These are phyloP conservation scores for Macrophomina phaseolina DNA, from an alignment of 2,329 filamentous ascomycete genomes.

Conservation along the genomic window DNA sequence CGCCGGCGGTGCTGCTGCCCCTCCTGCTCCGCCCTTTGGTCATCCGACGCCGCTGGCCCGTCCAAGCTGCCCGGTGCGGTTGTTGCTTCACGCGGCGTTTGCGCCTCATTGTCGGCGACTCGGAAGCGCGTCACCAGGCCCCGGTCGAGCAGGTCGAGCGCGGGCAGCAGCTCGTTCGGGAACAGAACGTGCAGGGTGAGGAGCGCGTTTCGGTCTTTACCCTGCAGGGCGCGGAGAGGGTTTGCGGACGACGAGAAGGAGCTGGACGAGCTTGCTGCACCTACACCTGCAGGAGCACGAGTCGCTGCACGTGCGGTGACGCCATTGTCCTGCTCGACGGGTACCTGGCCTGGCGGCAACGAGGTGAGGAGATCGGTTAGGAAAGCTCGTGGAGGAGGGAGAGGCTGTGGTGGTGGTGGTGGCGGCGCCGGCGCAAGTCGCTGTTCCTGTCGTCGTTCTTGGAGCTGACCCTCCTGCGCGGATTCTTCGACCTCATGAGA, in stretches of 20 bases:
- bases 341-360: slow-evolving; percentile 29
- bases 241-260: slow-evolving; percentile 27
- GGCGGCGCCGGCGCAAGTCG: neutral
- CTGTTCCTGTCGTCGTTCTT: neutral
- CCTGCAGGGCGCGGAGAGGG: slow-evolving; percentile 33
- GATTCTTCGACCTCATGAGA: slow-evolving; percentile 9
- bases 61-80: neutral
- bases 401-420: slow-evolving; percentile 4
- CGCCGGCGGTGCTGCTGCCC: neutral
- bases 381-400: slow-evolving; percentile 38
- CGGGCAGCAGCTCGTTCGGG: slow-evolving; percentile 78
- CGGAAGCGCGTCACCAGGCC: slow-evolving; percentile 66
- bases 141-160: slow-evolving; percentile 86
- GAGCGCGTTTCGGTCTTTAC: slow-evolving; percentile 60
- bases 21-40: neutral
- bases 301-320: neutral
- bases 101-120: neutral
- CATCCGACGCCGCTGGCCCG: neutral
- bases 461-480: neutral
- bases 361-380: slow-evolving; percentile 42
- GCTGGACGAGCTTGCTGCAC: slow-evolving; percentile 12
- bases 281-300: neutral
- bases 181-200: slow-evolving; percentile 85
- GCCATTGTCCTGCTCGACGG: neutral
- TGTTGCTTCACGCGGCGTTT: neutral